These are phyloP conservation scores for Mimosa bimucronata DNA, from an alignment of 306 rosid species.

Conservation along the genomic window DNA sequence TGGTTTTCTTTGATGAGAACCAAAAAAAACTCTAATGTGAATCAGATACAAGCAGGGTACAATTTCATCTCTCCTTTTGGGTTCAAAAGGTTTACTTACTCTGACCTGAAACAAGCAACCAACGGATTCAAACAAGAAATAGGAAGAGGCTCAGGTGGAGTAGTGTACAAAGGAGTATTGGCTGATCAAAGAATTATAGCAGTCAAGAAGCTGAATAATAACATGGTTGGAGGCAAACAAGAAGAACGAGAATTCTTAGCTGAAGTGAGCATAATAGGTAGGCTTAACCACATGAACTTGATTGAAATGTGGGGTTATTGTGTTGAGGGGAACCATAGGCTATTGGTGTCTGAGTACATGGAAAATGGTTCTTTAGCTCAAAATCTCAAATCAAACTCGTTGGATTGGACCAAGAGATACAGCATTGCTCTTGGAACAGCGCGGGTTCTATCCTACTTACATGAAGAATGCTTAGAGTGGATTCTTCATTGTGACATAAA, in stretches of 20 bases:
- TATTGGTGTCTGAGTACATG: background rate
- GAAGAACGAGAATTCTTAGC: background rate
- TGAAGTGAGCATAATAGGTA: background rate
- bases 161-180: too few species aligned
- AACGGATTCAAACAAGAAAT: too few species aligned
- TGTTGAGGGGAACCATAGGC: background rate
- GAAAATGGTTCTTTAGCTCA: constrained; percentile 33
- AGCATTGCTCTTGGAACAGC: background rate
- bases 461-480: background rate
- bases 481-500: background rate
- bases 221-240: too few species aligned
- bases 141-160: too few species aligned
- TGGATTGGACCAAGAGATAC: constrained; percentile 27
- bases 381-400: constrained; percentile 12
- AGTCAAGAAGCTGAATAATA: too few species aligned
- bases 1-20: constrained; percentile 15
- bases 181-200: too few species aligned
- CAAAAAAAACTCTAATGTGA: constrained; percentile 25
- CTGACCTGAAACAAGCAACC: too few species aligned
- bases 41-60: constrained; percentile 2
- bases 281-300: background rate
- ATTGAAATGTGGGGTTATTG: background rate
- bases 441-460: background rate
- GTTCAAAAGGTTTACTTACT: too few species aligned
- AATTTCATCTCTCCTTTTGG: too few species aligned